Evolutionary conservation across 805 yeast species (phyloP), one percentile per base, ranked within the genome.

Genomic region (Isabelozyma gotoi): DNA sequence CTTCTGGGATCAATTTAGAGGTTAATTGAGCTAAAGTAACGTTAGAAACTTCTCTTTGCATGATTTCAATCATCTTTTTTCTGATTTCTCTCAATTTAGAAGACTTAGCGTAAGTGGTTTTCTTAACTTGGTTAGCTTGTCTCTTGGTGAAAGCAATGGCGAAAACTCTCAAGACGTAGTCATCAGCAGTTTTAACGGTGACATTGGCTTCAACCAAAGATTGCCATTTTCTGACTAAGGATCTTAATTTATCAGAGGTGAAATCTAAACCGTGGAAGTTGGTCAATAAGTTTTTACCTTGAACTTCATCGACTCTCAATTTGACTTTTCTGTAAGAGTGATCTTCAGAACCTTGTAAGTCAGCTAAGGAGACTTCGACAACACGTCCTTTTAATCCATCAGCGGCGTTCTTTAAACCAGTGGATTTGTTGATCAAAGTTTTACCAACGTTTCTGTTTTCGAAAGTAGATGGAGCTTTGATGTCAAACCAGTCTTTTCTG

Each of bases 191-290:
- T 87, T 91, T 91, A 68, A 90, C 97, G 62, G 98, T 90, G 64
- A 91, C 97, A 74, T 89, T 88, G 68, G 96, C 95, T 82, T 91
- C 98, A 63, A 91, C 95, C 76, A 92, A 81, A 57, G 97, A 84
- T 82, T 91, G 98, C 97, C 97, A 92, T 78, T 92, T 91, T 85
- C 97, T 89, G 56, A 91, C 97, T 74, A 92, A 82, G 47, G 97
- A 91, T 81, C 96, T 88, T 72, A 92, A 81, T 82, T 92, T 92
- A 81, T 91, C 97, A 58, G 96, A 81, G 68, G 98, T 91, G 85
- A 92, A 91, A 81, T 90, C 96, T 77, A 92, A 77, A 68, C 98
- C 98, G 83, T 91, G 97, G 95, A 91, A 92, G 95, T 92, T 92
- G 82, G 98, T 91, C 74, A 91, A 82, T 70, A 91, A 82, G 85